These are phyloP conservation scores for Artemisia tridentata DNA, from an alignment of 129 eudicot species.

Conservation along the genomic window DNA sequence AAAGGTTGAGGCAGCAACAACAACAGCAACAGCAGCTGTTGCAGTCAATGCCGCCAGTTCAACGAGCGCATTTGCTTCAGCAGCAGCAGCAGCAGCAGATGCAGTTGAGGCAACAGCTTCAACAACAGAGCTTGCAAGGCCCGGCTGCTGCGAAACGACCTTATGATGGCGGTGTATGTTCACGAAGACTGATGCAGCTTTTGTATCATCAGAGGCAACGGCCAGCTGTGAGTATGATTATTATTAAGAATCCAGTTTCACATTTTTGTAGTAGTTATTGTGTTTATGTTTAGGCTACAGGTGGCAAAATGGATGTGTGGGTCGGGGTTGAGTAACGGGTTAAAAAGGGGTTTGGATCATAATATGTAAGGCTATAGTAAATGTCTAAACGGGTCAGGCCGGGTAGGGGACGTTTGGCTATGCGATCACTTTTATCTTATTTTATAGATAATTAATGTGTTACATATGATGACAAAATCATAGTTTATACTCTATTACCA, in stretches of 20 bases:
- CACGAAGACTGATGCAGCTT: conserved; percentile 90
- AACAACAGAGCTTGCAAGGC: conserved; percentile 67
- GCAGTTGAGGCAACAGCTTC: conserved; percentile 48
- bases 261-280: background rate
- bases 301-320: background rate
- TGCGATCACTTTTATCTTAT: too few relatives aligned
- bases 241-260: background rate
- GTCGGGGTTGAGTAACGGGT: too few relatives aligned
- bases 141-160: conserved; percentile 63
- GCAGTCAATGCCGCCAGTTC: conserved; percentile 80
- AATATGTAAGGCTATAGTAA: too few relatives aligned
- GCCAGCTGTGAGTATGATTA: conserved; percentile 72
- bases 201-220: conserved; percentile 84
- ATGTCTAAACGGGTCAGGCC: too few relatives aligned
- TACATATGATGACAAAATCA: too few relatives aligned
- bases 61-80: conserved; percentile 74
- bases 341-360: too few relatives aligned
- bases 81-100: conserved; percentile 73
- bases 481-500: too few relatives aligned
- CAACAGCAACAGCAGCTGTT: conserved; percentile 70
- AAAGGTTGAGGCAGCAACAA: conserved; percentile 76
- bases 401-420: too few relatives aligned
- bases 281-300: background rate
- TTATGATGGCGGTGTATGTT: conserved; percentile 78
- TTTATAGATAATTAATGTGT: too few relatives aligned